phyloP scores from a whole-genome alignment of 1,139 yeast genomes.

The Wickerhamiella infanticola region DNA sequence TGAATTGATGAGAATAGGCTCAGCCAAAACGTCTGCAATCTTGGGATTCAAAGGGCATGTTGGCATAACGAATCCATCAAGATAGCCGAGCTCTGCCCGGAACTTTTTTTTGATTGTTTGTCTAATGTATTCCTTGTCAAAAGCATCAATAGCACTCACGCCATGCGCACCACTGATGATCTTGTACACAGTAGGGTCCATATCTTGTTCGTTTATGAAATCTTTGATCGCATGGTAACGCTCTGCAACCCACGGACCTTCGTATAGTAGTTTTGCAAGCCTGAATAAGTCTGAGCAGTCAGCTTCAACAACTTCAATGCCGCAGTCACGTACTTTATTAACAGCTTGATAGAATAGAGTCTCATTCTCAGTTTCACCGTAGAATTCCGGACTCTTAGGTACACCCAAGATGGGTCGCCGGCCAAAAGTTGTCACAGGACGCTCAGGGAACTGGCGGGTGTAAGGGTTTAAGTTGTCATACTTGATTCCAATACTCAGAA shows the following conservation, averaged over 20 bases:
- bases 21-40: constrained; percentile 49
- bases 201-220: constrained; percentile 44
- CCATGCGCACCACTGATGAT: constrained; percentile 68
- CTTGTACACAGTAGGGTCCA: constrained; percentile 71
- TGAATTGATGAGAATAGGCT: constrained; percentile 75
- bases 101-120: constrained; percentile 45
- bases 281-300: constrained; percentile 65
- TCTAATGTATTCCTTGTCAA: constrained; percentile 72
- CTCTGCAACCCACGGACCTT: constrained; percentile 99
- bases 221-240: constrained; percentile 71
- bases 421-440: constrained; percentile 46
- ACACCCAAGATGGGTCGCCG: constrained; percentile 53
- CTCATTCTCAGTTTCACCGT: constrained; percentile 65
- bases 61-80: constrained; percentile 71
- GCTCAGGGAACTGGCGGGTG: constrained; percentile 56
- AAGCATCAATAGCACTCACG: constrained; percentile 68
- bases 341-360: constrained; percentile 49
- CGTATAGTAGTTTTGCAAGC: constrained; percentile 79
- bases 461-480: constrained; percentile 71
- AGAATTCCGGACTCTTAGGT: constrained; percentile 57
- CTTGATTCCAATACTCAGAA: constrained; percentile 53
- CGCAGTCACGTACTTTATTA: constrained; percentile 34
- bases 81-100: constrained; percentile 20
- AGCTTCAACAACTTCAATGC: constrained; percentile 43
- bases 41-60: constrained; percentile 89